Base-by-base conservation (phyloP, 2,329 filamentous ascomycete genomes). In the Colletotrichum lupini region DNA sequence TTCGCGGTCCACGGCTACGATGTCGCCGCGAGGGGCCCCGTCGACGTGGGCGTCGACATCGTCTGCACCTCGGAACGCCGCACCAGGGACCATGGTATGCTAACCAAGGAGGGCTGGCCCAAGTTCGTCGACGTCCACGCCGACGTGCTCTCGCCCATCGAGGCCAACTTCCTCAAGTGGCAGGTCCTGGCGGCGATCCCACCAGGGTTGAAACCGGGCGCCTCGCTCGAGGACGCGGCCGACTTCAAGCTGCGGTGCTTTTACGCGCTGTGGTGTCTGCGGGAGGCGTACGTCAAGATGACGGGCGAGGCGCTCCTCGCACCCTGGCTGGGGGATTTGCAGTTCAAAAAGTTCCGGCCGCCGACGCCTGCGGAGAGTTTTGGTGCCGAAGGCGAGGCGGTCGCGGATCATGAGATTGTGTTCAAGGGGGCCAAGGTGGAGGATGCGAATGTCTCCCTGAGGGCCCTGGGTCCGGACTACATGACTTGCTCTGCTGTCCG, bases 271-370 rank as follows among this genome's bases (percentile, higher is more conserved):
- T 96, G 93, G 92, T 94, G 92, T 80, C 87, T 94, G 80, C 91
- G 94, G 77, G 94, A 96, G 83, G 92, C 93, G 1, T 95, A 94
- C 80, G 91, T 95, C 81, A 96, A 95, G 88, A 91, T 96, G 84
- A 93, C 93, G 35, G 94, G 94, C 30, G 93, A 95, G 77, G 94
- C 93, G 0, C 85, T 96, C 71, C 85, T 95, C 9, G 94, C 94
- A 0, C 85, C 86, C 4, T 96, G 94, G 94, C 85, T 96, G 61
- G 85, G 84, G 63, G 89, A 93, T 62, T 83, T 95, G 9, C 92
- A 95, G 77, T 94, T 96, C 79, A 84, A 86, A 71, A 83, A 86
- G 61, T 92, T 94, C 65, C 84, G 85, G 63, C 88, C 91, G 61
- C 91, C 92, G 4, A 74, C 69, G 66, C 80, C 81, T 9, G 80